A percentile compares a stretch with the other conserved stretches of the same genome.
Conservation (phyloP, 208 protist species). For the Herpetomonas tarakana region DNA sequence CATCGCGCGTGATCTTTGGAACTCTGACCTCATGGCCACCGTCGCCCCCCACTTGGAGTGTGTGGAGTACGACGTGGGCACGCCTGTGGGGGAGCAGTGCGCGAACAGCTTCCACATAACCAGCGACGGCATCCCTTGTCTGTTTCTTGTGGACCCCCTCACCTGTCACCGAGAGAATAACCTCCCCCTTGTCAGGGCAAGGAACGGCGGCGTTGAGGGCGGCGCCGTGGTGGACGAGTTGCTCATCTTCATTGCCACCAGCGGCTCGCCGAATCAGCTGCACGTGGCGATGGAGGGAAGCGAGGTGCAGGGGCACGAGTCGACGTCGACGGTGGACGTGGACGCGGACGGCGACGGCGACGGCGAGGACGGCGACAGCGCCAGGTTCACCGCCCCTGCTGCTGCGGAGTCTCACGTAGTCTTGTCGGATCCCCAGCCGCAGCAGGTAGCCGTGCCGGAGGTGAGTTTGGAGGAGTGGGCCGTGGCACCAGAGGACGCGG, state of each 20-base stretch:
- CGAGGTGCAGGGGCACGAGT: no score
- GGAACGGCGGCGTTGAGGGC: constrained; percentile 30
- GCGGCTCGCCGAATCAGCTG: constrained; percentile 29
- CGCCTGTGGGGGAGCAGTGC: constrained; percentile 28
- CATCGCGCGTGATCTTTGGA: constrained; percentile 76
- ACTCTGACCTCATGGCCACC: constrained; percentile 29
- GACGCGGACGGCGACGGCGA: constrained; percentile 19
- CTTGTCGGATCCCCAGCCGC: constrained; percentile 8
- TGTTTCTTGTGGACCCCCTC: constrained; percentile 73
- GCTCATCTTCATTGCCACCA: constrained; percentile 34
- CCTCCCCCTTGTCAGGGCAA: constrained; percentile 20
- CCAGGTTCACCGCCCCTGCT: constrained; percentile 5
- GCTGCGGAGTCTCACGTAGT: no score
- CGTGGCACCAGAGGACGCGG: constrained; percentile 3
- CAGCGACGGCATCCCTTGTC: constrained; percentile 21
- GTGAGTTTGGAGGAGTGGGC: constrained; percentile 28
- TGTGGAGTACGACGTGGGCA: constrained; percentile 50
- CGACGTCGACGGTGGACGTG: constrained; percentile 23
- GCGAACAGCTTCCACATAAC: constrained; percentile 41
- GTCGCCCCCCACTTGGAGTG: constrained; percentile 35
- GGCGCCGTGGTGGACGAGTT: constrained; percentile 34
- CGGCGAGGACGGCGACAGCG: constrained; percentile 2
- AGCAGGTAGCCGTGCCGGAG: no score
- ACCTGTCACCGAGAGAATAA: constrained; percentile 44
- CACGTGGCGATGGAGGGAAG: background rate